These are phyloP conservation scores for Arthrobotrys sphaeroides DNA, from an alignment of 2,329 filamentous ascomycete species.

Conservation along the genomic window DNA sequence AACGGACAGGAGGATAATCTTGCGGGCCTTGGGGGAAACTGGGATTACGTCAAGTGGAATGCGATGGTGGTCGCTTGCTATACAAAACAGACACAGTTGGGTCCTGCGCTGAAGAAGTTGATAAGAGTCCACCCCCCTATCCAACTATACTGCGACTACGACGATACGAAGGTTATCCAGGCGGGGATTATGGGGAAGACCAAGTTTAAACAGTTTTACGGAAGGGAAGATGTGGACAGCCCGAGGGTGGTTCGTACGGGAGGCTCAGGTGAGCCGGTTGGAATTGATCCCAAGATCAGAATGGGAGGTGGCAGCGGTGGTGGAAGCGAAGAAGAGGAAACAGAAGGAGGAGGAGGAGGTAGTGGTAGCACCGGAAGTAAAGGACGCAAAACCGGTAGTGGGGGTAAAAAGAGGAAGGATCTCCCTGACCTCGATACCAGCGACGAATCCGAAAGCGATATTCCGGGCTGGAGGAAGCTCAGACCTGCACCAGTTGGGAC, in stretches of 20 bases:
- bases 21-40: constrained; percentile 34
- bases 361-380: not conserved
- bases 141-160: constrained; percentile 19
- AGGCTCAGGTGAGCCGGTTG: not conserved
- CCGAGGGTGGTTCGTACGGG: not conserved
- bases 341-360: not conserved
- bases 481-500: constrained; percentile 10
- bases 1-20: constrained; percentile 48
- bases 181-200: constrained; percentile 26
- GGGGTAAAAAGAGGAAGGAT: too few relatives aligned
- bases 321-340: not conserved
- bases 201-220: constrained; percentile 5
- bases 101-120: not conserved
- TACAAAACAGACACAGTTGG: constrained; percentile 27
- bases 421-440: not conserved
- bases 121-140: constrained; percentile 26
- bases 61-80: constrained; percentile 30
- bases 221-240: not conserved
- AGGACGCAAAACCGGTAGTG: too few relatives aligned
- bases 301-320: not conserved
- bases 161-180: not conserved
- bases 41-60: constrained; percentile 50
- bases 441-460: not conserved
- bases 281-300: too few relatives aligned
- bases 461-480: constrained; percentile 32